Percentiles rank a stretch among this genome's conserved stretches.
phyloP scores from a whole-genome alignment of 495 filamentous ascomycete species.

The Jackrogersella minutella region DNA sequence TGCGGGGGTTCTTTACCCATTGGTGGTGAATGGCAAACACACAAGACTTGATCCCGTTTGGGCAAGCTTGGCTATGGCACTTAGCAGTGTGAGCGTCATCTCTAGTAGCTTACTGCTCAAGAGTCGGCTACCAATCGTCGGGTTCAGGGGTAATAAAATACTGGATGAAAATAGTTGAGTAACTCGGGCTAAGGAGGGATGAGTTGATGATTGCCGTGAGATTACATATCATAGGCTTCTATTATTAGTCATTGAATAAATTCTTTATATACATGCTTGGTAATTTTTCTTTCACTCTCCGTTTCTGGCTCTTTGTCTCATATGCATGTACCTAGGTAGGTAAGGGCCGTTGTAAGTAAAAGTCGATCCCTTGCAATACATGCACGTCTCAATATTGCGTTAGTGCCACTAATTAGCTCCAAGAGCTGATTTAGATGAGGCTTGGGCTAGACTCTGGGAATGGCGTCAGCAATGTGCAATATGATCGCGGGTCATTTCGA shows the following conservation, averaged over 20 bases:
- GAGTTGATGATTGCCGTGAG: not conserved
- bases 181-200: not conserved
- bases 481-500: not conserved
- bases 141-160: not conserved
- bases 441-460: not conserved
- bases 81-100: conserved; percentile 4
- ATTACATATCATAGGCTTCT: not conserved
- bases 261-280: too few species aligned
- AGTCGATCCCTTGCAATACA: too few species aligned
- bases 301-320: not conserved
- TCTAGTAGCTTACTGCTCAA: not conserved
- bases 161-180: not conserved
- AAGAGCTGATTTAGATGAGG: not conserved
- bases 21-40: not conserved
- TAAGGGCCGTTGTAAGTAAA: not conserved
- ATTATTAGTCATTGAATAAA: not conserved
- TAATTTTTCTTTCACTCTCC: not conserved
- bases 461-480: conserved; percentile 22
- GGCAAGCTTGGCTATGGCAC: conserved; percentile 8
- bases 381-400: too few species aligned
- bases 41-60: not conserved
- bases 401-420: not conserved
- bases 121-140: not conserved
- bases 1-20: not conserved
- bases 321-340: not conserved